phyloP scores from a whole-genome alignment of 768 basidiomycete genomes.

The Lactarius deliciosus region DNA sequence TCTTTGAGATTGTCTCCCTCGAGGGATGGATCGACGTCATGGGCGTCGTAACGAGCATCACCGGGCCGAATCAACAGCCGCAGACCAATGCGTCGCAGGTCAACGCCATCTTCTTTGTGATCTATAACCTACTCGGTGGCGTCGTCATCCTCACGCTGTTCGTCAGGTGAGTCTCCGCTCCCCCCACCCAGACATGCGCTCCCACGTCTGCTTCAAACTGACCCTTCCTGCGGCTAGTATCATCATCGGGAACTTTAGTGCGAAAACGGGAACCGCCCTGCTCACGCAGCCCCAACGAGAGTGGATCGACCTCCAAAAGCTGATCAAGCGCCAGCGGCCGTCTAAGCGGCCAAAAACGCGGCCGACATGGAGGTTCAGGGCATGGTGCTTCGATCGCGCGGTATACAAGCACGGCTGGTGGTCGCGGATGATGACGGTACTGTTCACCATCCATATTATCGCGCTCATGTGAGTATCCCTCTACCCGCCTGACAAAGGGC shows the following conservation, averaged over 20 bases:
- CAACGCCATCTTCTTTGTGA: constrained; percentile 89
- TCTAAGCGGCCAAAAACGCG: constrained; percentile 72
- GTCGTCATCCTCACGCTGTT: constrained; percentile 89
- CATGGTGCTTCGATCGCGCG: constrained; percentile 93
- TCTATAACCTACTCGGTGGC: constrained; percentile 88
- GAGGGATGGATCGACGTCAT: constrained; percentile 98
- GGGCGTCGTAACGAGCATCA: constrained; percentile 74
- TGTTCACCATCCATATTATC: constrained; percentile 81
- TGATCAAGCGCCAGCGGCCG: constrained; percentile 83
- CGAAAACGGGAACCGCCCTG: constrained; percentile 82
- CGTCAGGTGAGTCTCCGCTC: constrained; percentile 61
- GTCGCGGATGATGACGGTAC: constrained; percentile 72
- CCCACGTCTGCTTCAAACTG: background rate
- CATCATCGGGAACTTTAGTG: constrained; percentile 91
- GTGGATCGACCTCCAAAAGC: constrained; percentile 91
- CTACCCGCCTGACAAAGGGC: background rate
- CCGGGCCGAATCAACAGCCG: constrained; percentile 67
- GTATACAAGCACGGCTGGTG: constrained; percentile 93
- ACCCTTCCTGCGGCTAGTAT: constrained; percentile 54
- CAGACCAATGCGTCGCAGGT: constrained; percentile 66
- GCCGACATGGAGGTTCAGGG: constrained; percentile 54
- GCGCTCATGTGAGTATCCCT: constrained; percentile 65
- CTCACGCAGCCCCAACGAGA: constrained; percentile 84
- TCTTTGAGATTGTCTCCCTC: constrained; percentile 94
- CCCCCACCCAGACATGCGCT: background rate